phyloP scores from a whole-genome alignment of 805 yeast species.

The Candida alai region DNA sequence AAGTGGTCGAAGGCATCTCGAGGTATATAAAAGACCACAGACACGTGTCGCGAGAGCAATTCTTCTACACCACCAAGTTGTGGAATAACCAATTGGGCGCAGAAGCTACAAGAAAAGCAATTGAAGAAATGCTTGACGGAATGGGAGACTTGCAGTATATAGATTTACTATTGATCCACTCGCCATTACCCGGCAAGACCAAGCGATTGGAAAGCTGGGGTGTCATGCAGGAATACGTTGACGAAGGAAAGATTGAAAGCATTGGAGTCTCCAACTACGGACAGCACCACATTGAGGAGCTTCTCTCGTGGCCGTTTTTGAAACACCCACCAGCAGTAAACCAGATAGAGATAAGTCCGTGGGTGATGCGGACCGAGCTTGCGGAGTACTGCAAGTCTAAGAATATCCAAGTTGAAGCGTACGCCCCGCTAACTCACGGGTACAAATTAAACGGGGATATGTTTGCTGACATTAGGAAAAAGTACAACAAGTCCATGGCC shows the following conservation, averaged over 20 bases:
- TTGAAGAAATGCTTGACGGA: conserved; percentile 41
- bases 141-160: conserved; percentile 60
- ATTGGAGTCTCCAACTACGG: conserved; percentile 70
- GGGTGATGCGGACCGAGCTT: conserved; percentile 42
- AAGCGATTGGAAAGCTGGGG: conserved; percentile 48
- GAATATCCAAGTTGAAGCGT: conserved; percentile 32
- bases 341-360: conserved; percentile 49
- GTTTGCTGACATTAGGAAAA: conserved; percentile 21
- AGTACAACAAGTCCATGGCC: conserved; percentile 39
- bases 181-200: conserved; percentile 43
- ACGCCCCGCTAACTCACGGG: conserved; percentile 38
- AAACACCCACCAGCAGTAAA: conserved; percentile 43
- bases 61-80: conserved; percentile 60
- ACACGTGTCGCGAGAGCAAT: conserved; percentile 18
- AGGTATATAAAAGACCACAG: conserved; percentile 38
- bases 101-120: conserved; percentile 52
- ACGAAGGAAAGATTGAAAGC: conserved; percentile 43
- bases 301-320: conserved; percentile 44
- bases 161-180: conserved; percentile 65
- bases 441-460: conserved; percentile 22
- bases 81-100: conserved; percentile 70
- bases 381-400: conserved; percentile 26
- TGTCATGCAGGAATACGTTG: conserved; percentile 55
- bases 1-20: conserved; percentile 60
- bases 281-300: conserved; percentile 50